Evolutionary conservation across 192 early-diverging fungal genomes (phyloP).

Genomic region (Rhizophagus prolifer): DNA sequence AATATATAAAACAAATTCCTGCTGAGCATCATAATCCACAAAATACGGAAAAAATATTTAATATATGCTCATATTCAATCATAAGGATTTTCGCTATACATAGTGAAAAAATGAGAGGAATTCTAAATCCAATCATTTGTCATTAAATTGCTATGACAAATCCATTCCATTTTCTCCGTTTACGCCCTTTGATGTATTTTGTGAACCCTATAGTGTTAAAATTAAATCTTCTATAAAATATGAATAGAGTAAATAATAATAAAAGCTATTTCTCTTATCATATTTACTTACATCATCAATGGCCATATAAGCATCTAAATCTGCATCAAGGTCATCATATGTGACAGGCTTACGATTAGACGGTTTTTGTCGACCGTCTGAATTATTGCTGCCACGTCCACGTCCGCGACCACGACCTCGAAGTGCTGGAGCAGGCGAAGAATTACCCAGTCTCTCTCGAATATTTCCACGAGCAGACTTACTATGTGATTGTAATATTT

Average conservation of each 20-base stretch:
- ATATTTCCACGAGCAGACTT: constrained; percentile 5
- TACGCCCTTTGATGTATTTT: neutral
- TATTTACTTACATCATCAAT: constrained; percentile 16
- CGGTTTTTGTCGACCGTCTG: constrained; percentile 11
- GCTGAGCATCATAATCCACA: neutral
- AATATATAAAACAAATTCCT: neutral
- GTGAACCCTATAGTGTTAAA: neutral
- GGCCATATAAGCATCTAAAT: constrained; percentile 33
- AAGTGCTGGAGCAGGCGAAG: neutral
- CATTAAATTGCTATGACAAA: constrained; percentile 2
- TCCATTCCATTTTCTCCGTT: constrained; percentile 20
- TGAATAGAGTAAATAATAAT: neutral
- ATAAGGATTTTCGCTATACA: neutral
- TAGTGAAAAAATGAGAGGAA: neutral
- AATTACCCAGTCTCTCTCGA: constrained; percentile 9
- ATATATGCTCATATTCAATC: neutral
- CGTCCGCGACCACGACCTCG: constrained; percentile 4
- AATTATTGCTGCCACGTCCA: constrained; percentile 3
- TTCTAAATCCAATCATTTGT: neutral
- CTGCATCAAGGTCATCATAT: constrained; percentile 27
- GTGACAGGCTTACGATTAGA: constrained; percentile 18
- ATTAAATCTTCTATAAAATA: neutral
- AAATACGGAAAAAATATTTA: neutral
- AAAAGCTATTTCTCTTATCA: neutral
- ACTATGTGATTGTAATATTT: neutral